phyloP scores from a whole-genome alignment of 257 asterid species.

The Nicotiana noctiflora region DNA sequence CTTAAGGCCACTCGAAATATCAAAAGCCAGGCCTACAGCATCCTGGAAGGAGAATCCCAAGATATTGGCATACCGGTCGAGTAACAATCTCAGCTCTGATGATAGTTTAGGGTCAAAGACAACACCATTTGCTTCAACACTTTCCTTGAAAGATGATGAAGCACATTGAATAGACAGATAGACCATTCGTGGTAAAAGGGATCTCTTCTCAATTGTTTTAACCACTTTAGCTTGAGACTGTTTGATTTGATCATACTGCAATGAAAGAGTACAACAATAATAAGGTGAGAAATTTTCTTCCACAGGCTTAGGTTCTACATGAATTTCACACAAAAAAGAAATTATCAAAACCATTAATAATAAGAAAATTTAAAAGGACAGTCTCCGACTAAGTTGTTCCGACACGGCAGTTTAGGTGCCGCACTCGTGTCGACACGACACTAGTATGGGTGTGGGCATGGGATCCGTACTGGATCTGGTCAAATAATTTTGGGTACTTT shows the following conservation, averaged over 20 bases:
- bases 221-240: slow-evolving; percentile 40
- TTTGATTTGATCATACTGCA: slow-evolving; percentile 50
- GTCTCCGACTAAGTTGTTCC: too few species aligned
- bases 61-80: slow-evolving; percentile 73
- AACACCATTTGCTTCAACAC: slow-evolving; percentile 60
- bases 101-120: slow-evolving; percentile 49
- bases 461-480: too few species aligned
- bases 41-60: slow-evolving; percentile 67
- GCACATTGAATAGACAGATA: slow-evolving; percentile 75
- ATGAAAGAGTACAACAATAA: slow-evolving; percentile 2
- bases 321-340: not conserved
- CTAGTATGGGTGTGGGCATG: too few species aligned
- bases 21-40: slow-evolving; percentile 68
- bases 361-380: not conserved
- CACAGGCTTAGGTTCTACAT: not conserved
- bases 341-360: not conserved
- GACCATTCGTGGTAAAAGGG: slow-evolving; percentile 85
- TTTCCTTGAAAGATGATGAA: slow-evolving; percentile 68
- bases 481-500: too few species aligned
- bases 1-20: slow-evolving; percentile 51
- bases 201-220: slow-evolving; percentile 69
- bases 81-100: slow-evolving; percentile 62
- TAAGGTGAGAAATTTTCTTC: not conserved
- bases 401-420: too few species aligned
- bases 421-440: too few species aligned